Base-by-base conservation (phyloP, 1,139 yeast genomes). In the Spencermartinsiella ligniputridi region DNA sequence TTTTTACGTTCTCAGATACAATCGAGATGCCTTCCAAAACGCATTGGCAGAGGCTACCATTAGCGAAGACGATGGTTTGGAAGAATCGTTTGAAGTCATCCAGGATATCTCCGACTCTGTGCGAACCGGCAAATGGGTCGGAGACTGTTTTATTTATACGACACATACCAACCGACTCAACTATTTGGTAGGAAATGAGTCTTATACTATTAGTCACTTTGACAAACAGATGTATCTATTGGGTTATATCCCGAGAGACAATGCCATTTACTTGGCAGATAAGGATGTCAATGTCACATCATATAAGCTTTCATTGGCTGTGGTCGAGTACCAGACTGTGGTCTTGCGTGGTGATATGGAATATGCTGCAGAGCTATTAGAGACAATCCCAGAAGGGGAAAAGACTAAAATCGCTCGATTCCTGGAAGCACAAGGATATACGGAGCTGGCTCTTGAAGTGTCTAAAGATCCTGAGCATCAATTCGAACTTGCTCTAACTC, bases 101-200 rank as follows among this genome's bases (percentile, higher is more conserved):
- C 50, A 56, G 37, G 95, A 94, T 51, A 77, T 89, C 51, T 79
- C 81, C 46, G 98, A 92, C 62, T 70, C 83, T 24, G 79, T 92
- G 35, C 79, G 86, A 50, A 83, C 95, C 17, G 97, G 97, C 58
- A 83, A 83, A 64, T 92, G 97, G 86, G 88, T 90, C 58, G 98
- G 98, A 54, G 97, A 92, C 69, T 97, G 94, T 36, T 90, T 90
- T 63, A 79, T 92, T 45, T 92, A 84, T 71, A 88, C 97, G 13
- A 83, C 95, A 1, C 59, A 82, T 18, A 78, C 95, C 29, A 88
- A 89, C 67, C 80, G 97, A 65, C 76, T 94, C 61, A 92, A 90
- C 68, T 94, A 92, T 66, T 79, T 88, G 52, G 97, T 92, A 52
- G 98, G 98, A 57, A 95, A 95, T 38, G 89, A 89, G 61, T 82